Evolutionary conservation across 352 stramenopile species (phyloP).

Genomic region (Phytopythium mirpurense): DNA sequence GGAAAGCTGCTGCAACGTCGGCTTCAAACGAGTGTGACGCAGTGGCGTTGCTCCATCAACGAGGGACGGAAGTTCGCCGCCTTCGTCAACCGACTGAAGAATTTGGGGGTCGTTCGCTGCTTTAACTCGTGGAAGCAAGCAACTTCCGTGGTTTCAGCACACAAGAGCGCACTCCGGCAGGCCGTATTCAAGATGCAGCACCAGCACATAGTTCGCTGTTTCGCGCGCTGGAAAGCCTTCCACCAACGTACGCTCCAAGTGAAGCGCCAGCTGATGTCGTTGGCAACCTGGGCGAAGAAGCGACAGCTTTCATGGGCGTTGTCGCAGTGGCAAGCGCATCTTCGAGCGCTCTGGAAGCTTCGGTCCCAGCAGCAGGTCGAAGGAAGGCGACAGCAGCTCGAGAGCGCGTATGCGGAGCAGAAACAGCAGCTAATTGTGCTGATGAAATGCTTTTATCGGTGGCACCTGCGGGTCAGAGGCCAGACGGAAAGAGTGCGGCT

Average conservation of each 20-base stretch:
- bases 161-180: constrained; percentile 16
- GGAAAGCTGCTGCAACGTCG: constrained; percentile 10
- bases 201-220: constrained; percentile 23
- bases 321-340: background rate
- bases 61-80: background rate
- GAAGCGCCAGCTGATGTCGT: background rate
- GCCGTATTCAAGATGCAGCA: constrained; percentile 30
- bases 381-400: background rate
- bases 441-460: constrained; percentile 18
- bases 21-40: background rate
- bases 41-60: background rate
- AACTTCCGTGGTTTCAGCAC: constrained; percentile 6
- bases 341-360: background rate
- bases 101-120: constrained; percentile 29
- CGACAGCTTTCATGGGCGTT: background rate
- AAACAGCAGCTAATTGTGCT: constrained; percentile 20
- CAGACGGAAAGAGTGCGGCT: constrained; percentile 4
- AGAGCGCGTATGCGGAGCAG: constrained; percentile 14
- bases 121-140: constrained; percentile 51
- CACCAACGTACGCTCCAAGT: background rate
- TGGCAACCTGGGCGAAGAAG: background rate
- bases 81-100: constrained; percentile 25
- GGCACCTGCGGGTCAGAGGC: constrained; percentile 12
- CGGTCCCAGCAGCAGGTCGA: background rate
- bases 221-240: constrained; percentile 25